These are phyloP conservation scores for Diaporthe caulivora DNA, from an alignment of 2,329 filamentous ascomycete species.

Conservation along the genomic window DNA sequence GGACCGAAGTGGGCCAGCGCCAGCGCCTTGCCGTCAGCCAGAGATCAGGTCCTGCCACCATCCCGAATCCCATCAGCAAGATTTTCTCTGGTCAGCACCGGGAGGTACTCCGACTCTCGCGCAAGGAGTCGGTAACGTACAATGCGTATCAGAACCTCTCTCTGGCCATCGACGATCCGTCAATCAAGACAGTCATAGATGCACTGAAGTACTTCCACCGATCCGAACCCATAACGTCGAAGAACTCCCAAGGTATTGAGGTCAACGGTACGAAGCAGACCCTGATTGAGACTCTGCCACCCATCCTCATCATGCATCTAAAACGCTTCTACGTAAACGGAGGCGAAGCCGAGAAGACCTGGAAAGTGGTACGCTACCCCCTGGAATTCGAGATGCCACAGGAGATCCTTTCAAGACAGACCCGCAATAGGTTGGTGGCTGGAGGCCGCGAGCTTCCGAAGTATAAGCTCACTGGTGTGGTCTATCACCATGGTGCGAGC, in stretches of 20 bases:
- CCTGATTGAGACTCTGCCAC: constrained; percentile 91
- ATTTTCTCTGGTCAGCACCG: constrained; percentile 83
- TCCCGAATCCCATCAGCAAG: constrained; percentile 87
- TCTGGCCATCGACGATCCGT: constrained; percentile 88
- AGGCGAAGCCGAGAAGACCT: constrained; percentile 87
- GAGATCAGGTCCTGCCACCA: constrained; percentile 80
- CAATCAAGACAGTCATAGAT: constrained; percentile 92
- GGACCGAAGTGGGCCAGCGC: constrained; percentile 94
- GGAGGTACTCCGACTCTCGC: constrained; percentile 88
- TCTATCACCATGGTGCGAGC: constrained; percentile 98
- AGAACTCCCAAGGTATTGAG: constrained; percentile 84
- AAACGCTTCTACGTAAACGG: constrained; percentile 91
- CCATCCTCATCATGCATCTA: constrained; percentile 92
- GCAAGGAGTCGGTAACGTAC: constrained; percentile 90
- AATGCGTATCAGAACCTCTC: constrained; percentile 96
- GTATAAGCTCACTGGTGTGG: constrained; percentile 88
- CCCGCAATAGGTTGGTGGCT: constrained; percentile 71
- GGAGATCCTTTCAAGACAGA: constrained; percentile 85
- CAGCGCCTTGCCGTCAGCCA: constrained; percentile 89
- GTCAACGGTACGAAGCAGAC: constrained; percentile 91
- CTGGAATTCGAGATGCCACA: constrained; percentile 93
- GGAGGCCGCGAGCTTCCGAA: constrained; percentile 79
- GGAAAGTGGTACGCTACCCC: constrained; percentile 97
- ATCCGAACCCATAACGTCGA: constrained; percentile 85
- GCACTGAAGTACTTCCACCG: constrained; percentile 87